Evolutionary conservation across 75 land plant species (phyloP).

Genomic region (Gnetum montanum): DNA sequence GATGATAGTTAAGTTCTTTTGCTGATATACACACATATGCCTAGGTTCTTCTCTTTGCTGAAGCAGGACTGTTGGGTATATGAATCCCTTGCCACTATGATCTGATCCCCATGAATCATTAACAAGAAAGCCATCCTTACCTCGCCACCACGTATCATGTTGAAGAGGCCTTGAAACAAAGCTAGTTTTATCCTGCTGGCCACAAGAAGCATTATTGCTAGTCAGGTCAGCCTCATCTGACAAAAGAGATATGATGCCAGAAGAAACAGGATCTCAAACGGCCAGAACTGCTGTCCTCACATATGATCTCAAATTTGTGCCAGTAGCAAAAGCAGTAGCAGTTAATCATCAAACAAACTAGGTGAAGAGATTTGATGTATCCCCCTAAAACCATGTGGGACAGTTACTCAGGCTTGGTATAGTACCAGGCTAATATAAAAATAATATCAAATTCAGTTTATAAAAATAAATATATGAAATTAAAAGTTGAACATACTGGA

Average conservation of each 20-base stretch:
- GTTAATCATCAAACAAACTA: constrained; percentile 72
- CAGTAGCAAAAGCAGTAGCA: constrained; percentile 56
- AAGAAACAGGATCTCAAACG: constrained; percentile 9
- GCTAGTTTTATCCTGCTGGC: constrained; percentile 9
- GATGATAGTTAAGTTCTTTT: constrained; percentile 59
- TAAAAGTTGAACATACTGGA: constrained; percentile 49
- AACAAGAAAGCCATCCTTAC: constrained; percentile 78
- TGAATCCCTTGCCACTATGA: constrained; percentile 15
- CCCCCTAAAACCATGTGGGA: constrained; percentile 79
- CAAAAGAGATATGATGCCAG: constrained; percentile 16
- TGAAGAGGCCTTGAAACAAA: constrained; percentile 58
- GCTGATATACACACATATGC: constrained; percentile 69
- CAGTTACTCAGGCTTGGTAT: too few species aligned
- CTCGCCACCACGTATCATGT: constrained; percentile 75
- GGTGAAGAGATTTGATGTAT: constrained; percentile 64
- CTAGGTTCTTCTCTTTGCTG: constrained; percentile 59
- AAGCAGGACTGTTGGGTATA: constrained; percentile 61
- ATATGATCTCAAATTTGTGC: constrained; percentile 49
- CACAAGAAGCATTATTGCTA: constrained; percentile 34
- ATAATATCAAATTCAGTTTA: too few species aligned
- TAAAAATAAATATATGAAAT: too few species aligned
- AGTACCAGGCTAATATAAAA: too few species aligned
- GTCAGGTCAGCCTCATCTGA: constrained; percentile 16
- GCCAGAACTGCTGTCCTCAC: constrained; percentile 26
- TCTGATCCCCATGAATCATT: constrained; percentile 65